Base-by-base conservation (phyloP, 176 grass and related monocot genomes). In the Rhynchospora breviuscula region DNA sequence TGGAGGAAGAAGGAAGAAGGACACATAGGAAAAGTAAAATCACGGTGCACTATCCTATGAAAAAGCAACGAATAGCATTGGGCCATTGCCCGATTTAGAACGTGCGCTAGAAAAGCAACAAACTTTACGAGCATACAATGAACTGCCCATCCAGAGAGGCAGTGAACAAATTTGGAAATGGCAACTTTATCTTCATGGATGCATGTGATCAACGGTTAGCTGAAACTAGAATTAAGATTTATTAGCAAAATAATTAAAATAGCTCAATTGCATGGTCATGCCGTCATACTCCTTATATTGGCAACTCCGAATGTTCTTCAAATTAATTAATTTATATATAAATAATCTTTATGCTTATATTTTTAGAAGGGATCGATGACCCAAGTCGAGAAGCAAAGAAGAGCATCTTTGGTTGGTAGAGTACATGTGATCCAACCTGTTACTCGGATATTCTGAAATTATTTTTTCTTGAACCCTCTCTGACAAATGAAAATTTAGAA, bases 361-460 rank as follows among this genome's bases (percentile, higher is more conserved):
- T 71, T 71, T 70, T 44, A 17, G 8, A 5, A 75, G 53, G 72
- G 72, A 53, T 53, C 52, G 22, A 25, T 5, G 35, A 40, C 35
- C 69, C 49, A 76, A 54, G 22, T 33, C 29, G 49, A 77, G 49
- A 81, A 81, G 9, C 78, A 61, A 77, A 78, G 9, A 80, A 2
- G 17, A 76, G 78, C 79, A 81, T 81, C 79, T 81, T 81, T 25
- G 59, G 56, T 81, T 81, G 79, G 79, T 81, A 47, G 8, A 63
- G 59, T 48, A 9, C 79, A 81, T 81, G 79, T 81, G 79, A 81
- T 77, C 73, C 73, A 63, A 45, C 59, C 59, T 62, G 35, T 10
- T 62, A 63, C 10, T 43, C 56, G 10, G 2, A n/a, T 22, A 47
- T 81, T 81, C n/a, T 44, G 8, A 23, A 81, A 57, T n/a, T 60